Evolutionary conservation across 2,329 filamentous ascomycete species (phyloP), one percentile per base, ranked within the genome.

Genomic region (Neonectria faginata): DNA sequence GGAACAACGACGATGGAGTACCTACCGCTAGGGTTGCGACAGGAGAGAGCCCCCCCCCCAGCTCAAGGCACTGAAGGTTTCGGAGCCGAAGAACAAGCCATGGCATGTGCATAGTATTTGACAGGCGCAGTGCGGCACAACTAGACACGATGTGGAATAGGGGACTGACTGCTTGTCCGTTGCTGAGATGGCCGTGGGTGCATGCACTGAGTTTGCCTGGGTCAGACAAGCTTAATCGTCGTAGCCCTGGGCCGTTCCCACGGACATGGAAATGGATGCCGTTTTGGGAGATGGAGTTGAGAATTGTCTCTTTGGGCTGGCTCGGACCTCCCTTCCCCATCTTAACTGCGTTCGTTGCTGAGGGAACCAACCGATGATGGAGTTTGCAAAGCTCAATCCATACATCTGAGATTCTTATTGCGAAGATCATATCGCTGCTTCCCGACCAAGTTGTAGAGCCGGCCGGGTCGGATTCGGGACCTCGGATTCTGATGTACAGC

Each of bases 121-220:
- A 69, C 64, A 72, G 61, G 61, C 63, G 57, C 57, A 55, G 68
- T 60, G 57, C 55, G 45, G 61, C 60, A 22, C 55, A 60, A 65
- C 71, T 72, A 73, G 71, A 64, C 48, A 58, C 69, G 67, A 72
- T 70, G 54, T 39, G 71, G 71, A 66, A 72, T 70, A 73, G 71
- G 44, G 53, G 50, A 64, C 62, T 54, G 47, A 3, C 12, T 10
- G n/a, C n/a, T 5, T 25, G 62, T 59, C 66, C 57, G 61, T 67
- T 63, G 68, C 56, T 65, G 55, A 56, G 64, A 62, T 51, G 52
- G 53, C 52, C 61, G 65, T 60, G 68, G 71, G 62, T 68, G 70
- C 62, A 60, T 63, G 70, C 70, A 71, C 71, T 64, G 60, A 68
- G 62, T 63, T 69, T 62, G 58, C 63, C 62, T 70, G 65, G 68